Percentiles rank a stretch among this genome's conserved stretches.
phyloP scores from a whole-genome alignment of 2,329 filamentous ascomycete genomes.

The Aspergillus sojae region DNA sequence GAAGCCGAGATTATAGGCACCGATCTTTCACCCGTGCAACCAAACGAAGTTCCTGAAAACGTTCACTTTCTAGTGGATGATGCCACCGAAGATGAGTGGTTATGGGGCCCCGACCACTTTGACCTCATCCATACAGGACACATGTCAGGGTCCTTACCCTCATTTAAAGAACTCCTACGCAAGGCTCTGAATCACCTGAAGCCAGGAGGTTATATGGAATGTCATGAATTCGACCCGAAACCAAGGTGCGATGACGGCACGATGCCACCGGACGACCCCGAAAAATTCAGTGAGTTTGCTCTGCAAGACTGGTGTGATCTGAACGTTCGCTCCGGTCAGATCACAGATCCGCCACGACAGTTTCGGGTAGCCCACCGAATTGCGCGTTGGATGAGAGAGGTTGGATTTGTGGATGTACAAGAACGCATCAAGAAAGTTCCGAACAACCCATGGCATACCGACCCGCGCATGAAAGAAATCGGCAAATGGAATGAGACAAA shows the following conservation, averaged over 20 bases:
- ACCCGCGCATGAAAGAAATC: constrained; percentile 50
- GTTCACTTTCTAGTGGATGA: constrained; percentile 76
- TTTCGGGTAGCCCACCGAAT: constrained; percentile 57
- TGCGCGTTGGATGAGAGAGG: constrained; percentile 57
- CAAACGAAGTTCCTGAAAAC: constrained; percentile 68
- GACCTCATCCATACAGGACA: constrained; percentile 64
- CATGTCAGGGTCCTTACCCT: constrained; percentile 59
- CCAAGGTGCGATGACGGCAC: constrained; percentile 57
- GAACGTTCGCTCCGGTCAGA: constrained; percentile 47
- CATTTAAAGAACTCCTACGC: constrained; percentile 59
- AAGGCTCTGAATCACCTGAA: constrained; percentile 56
- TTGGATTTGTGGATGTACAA: constrained; percentile 61
- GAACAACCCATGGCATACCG: constrained; percentile 54
- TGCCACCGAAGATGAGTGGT: constrained; percentile 62
- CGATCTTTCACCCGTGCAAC: constrained; percentile 70
- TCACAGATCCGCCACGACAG: constrained; percentile 46
- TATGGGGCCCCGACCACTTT: constrained; percentile 53
- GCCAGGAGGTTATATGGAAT: constrained; percentile 57
- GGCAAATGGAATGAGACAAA: constrained; percentile 54
- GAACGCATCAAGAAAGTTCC: constrained; percentile 57
- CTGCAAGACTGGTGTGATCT: constrained; percentile 54
- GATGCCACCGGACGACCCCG: constrained; percentile 50
- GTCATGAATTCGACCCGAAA: constrained; percentile 48
- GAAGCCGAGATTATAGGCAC: constrained; percentile 62
- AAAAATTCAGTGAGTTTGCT: constrained; percentile 38